These are phyloP conservation scores for Lentinus polychrous DNA, from an alignment of 1,284 basidiomycete genomes.

Conservation along the genomic window DNA sequence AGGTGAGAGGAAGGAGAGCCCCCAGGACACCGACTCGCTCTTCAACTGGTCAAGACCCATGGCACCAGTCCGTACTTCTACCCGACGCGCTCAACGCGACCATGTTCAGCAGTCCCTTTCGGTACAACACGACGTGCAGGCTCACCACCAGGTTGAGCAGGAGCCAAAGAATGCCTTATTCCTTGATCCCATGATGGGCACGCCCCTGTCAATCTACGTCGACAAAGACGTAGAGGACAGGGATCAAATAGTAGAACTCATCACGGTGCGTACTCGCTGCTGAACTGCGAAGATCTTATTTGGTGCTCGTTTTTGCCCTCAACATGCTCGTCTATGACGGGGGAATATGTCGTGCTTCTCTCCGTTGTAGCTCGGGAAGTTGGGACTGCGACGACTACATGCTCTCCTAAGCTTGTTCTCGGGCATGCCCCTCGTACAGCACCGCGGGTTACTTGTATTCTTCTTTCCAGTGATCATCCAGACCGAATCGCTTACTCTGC, in stretches of 20 bases:
- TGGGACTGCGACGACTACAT: too few species aligned
- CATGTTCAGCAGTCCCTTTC: slow-evolving; percentile 19
- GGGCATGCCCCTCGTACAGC: too few species aligned
- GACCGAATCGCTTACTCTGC: slow-evolving; percentile 1
- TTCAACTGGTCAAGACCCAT: slow-evolving; percentile 57
- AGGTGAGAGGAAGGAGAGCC: too few species aligned
- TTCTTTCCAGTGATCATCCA: too few species aligned
- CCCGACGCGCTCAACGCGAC: slow-evolving; percentile 40
- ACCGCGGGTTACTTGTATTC: too few species aligned
- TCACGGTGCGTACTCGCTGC: slow-evolving; percentile 40
- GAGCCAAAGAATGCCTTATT: slow-evolving; percentile 40
- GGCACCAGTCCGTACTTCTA: slow-evolving; percentile 61
- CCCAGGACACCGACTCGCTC: slow-evolving; percentile 26
- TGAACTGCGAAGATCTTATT: too few species aligned
- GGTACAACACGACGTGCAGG: slow-evolving; percentile 5
- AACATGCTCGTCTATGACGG: too few species aligned
- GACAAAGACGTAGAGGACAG: slow-evolving; percentile 72
- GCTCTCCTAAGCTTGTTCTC: too few species aligned
- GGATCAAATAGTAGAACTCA: slow-evolving; percentile 51
- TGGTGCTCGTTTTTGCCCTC: too few species aligned
- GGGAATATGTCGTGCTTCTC: too few species aligned
- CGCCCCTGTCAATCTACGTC: slow-evolving; percentile 64
- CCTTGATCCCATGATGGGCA: slow-evolving; percentile 73
- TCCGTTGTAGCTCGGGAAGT: too few species aligned
- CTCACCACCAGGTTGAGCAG: slow-evolving; percentile 5